These are phyloP conservation scores for Botrytis sinoallii DNA, from an alignment of 2,329 filamentous ascomycete species.

Conservation along the genomic window DNA sequence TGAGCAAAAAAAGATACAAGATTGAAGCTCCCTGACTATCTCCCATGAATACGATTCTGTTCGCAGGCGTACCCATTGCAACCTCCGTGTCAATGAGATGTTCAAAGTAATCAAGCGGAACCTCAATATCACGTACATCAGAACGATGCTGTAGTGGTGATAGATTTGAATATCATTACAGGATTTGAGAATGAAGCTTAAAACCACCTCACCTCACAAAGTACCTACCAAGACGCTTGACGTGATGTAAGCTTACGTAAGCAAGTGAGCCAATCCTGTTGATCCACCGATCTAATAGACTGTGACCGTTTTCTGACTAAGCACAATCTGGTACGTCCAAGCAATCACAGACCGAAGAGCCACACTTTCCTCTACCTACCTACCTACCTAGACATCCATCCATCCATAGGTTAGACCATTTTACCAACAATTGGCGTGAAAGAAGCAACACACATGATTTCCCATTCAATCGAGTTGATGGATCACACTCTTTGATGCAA, in stretches of 20 bases:
- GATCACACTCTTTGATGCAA: background rate
- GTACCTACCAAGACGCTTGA: background rate
- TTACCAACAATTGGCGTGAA: background rate
- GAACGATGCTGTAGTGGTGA: background rate
- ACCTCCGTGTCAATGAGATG: slow-evolving; percentile 20
- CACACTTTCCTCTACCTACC: too few species aligned
- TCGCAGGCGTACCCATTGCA: slow-evolving; percentile 8
- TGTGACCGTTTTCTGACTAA: too few species aligned
- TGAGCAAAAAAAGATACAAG: slow-evolving; percentile 21
- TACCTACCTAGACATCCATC: too few species aligned
- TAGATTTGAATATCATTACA: background rate
- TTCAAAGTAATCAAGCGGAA: slow-evolving; percentile 21
- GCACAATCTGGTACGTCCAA: too few species aligned
- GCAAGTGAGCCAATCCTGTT: too few species aligned
- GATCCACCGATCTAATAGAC: too few species aligned
- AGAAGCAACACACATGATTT: background rate
- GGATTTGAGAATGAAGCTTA: background rate
- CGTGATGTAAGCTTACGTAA: too few species aligned
- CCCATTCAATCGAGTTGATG: background rate
- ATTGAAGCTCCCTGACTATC: slow-evolving; percentile 23
- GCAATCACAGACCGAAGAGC: too few species aligned
- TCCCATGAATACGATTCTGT: slow-evolving; percentile 23
- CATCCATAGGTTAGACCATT: too few species aligned
- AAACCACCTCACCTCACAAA: too few species aligned
- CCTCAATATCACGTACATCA: slow-evolving; percentile 23